A percentile compares a stretch with the other conserved stretches of the same genome.
These are phyloP conservation scores for Kandelia obovata DNA, from an alignment of 345 rosid species.

Conservation along the genomic window DNA sequence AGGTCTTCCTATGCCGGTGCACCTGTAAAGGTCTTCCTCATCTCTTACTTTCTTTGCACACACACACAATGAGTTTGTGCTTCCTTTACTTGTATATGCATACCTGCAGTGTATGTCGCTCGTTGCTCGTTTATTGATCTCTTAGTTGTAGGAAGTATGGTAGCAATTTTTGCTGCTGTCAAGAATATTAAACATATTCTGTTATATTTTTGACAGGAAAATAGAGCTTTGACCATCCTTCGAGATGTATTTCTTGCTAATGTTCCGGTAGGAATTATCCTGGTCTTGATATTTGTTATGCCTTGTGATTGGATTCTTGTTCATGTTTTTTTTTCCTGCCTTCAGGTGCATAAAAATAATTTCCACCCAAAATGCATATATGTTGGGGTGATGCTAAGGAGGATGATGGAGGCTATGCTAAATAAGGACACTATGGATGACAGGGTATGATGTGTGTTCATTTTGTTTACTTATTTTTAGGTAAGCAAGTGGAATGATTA, in stretches of 20 bases:
- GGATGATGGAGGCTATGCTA: conserved; percentile 88
- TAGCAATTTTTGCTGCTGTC: neutral
- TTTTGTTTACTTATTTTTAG: neutral
- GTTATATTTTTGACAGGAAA: conserved; percentile 45
- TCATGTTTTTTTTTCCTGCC: conserved; percentile 22
- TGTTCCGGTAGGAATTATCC: conserved; percentile 63
- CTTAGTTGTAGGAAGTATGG: neutral
- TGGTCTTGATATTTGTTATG: neutral
- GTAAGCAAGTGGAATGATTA: neutral
- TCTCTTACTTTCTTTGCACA: neutral
- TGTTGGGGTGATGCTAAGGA: conserved; percentile 92
- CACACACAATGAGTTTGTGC: neutral
- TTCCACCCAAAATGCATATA: conserved; percentile 85
- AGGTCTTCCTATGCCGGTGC: conserved; percentile 36
- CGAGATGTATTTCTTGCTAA: conserved; percentile 81
- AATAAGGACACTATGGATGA: conserved; percentile 99
- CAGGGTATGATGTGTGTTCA: conserved; percentile 49
- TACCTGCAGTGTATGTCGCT: too few relatives aligned
- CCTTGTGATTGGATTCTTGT: conserved; percentile 3
- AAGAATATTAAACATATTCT: neutral
- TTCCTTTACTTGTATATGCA: neutral
- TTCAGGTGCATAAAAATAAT: conserved; percentile 59
- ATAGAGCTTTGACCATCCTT: conserved; percentile 55
- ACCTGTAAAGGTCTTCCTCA: conserved; percentile 40
- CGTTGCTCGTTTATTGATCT: neutral